These are phyloP conservation scores for Starmerella bombicola DNA, from an alignment of 805 yeast species.

Conservation along the genomic window DNA sequence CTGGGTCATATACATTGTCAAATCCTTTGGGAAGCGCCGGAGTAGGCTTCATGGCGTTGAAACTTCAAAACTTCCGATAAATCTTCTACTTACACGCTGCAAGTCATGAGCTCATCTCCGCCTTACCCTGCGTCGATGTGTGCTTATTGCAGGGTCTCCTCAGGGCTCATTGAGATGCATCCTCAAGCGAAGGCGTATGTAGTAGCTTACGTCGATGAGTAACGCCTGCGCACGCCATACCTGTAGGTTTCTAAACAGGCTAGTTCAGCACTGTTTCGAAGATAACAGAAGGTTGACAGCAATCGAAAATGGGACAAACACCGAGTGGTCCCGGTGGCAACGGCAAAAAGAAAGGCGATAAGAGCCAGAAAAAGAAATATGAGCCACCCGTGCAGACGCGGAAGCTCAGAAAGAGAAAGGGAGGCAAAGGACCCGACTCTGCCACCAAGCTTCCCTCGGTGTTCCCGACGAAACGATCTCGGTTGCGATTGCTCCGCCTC, in stretches of 20 bases:
- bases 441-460: constrained; percentile 80
- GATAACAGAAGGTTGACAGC: too few species aligned
- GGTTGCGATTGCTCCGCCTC: constrained; percentile 75
- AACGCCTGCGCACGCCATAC: too few species aligned
- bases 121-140: too few species aligned
- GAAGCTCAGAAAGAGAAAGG: constrained; percentile 65
- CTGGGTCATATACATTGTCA: constrained; percentile 69
- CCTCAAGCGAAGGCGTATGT: too few species aligned
- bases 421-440: constrained; percentile 80
- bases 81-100: too few species aligned
- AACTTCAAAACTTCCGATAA: too few species aligned
- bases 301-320: constrained; percentile 25
- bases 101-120: too few species aligned
- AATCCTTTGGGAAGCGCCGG: constrained; percentile 11
- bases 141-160: too few species aligned
- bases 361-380: constrained; percentile 66
- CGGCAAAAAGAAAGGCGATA: constrained; percentile 23
- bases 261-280: too few species aligned
- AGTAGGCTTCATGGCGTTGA: constrained; percentile 19
- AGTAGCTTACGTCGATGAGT: too few species aligned
- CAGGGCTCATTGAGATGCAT: too few species aligned
- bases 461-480: constrained; percentile 86
- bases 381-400: constrained; percentile 97
- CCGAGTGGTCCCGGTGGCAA: constrained; percentile 25
- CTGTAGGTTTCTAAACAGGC: too few species aligned